Base-by-base conservation (phyloP, 2,329 filamentous ascomycete species). In the Beauveria sp. region DNA sequence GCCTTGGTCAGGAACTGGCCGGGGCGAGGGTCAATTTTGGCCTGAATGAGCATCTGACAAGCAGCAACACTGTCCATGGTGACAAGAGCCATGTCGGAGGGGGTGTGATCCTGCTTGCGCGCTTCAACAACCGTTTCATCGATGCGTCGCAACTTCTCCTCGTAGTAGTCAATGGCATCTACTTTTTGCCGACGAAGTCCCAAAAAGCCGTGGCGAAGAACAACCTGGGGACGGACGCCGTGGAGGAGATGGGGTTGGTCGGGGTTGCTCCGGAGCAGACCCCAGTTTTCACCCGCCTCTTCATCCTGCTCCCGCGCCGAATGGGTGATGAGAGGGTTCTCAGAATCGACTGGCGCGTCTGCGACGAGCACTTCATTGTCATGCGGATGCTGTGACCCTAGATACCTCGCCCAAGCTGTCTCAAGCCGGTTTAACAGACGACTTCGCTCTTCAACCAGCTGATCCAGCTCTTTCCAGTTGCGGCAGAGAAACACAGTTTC, bases 21-120 rank as follows among this genome's bases (percentile, higher is more conserved):
- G 0, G 96, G 95, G 12, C 90, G 88, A 3, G 95, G 92, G 70
- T 98, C 93, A 59, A 99, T 86, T 12, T 96, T 88, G 4, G 95
- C 93, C 74, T 99, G 95, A 49, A 96, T 91, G 26, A 93, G 91
- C 92, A 98, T 96, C 77, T 99, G 95, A 67, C 85, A 88, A 38
- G 93, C 88, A 16, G 93, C 90, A 55, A 96, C 95, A 3, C 91
- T 95, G 76, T 97, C 91, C 91, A 99, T 96, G 0, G 95, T 98
- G 45, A 99, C 90, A 73, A 99, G 97, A 1, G 96, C 96, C 64
- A 96, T 83, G 54, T 93, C 88, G 1, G 88, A 93, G 0, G 95
- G 81, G 6, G 82, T 77, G 68, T 92, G 98, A 3, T 89, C 83
- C 72, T 90, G 90, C 69, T 86, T 85, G 31, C 95, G 85, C 12